Percentiles rank a stretch among this genome's conserved stretches.
Evolutionary conservation across 2,329 filamentous ascomycete species (phyloP).

Genomic region (Paracamarosporium sp.): DNA sequence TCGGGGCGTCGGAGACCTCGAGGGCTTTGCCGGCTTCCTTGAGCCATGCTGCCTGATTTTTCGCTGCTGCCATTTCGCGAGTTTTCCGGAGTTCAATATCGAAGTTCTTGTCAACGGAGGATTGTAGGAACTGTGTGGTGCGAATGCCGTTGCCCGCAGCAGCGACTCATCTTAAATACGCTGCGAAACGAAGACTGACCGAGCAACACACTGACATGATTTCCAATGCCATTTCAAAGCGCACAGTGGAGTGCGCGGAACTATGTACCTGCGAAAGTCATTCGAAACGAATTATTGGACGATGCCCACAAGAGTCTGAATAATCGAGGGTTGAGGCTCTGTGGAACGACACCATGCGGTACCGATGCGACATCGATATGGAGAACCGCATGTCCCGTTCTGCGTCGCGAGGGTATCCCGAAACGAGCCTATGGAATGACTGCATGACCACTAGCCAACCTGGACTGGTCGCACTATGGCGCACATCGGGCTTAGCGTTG

Average conservation of each 20-base stretch:
- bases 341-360: not conserved
- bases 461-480: not conserved
- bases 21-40: constrained; percentile 21
- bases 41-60: constrained; percentile 34
- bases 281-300: not conserved
- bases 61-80: constrained; percentile 6
- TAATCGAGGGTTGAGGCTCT: not conserved
- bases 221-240: constrained; percentile 12
- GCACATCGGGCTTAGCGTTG: constrained; percentile 1
- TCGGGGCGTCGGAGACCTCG: constrained; percentile 26
- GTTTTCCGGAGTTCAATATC: not conserved
- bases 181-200: not conserved
- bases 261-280: constrained; percentile 20
- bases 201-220: not conserved
- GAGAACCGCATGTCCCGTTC: constrained; percentile 5
- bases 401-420: not conserved
- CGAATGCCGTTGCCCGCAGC: not conserved
- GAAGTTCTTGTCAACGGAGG: not conserved
- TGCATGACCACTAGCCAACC: not conserved
- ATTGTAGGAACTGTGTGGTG: not conserved
- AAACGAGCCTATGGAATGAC: not conserved
- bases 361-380: not conserved
- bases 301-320: not conserved
- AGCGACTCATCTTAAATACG: not conserved
- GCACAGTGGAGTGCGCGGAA: constrained; percentile 32